Evolutionary conservation across 306 rosid species (phyloP).

Genomic region (Cicer yamashitae): DNA sequence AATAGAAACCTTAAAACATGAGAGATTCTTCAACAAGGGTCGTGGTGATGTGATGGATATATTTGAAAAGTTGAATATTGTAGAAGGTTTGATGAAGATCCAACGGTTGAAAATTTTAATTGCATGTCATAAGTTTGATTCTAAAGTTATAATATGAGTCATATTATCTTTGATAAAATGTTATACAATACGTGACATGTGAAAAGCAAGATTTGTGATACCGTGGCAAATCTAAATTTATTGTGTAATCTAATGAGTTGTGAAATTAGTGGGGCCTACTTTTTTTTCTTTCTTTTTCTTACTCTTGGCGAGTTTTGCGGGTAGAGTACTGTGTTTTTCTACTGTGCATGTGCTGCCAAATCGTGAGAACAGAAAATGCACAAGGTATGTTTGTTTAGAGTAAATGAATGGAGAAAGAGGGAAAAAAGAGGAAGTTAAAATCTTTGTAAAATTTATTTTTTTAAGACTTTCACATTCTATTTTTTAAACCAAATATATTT

Average conservation of each 20-base stretch:
- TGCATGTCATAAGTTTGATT: background rate
- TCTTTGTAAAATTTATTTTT: too few relatives aligned
- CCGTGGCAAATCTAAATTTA: background rate
- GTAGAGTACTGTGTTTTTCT: constrained; percentile 32
- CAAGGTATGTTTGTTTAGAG: too few relatives aligned
- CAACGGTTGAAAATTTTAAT: background rate
- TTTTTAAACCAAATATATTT: too few relatives aligned
- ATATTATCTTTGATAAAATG: constrained; percentile 1
- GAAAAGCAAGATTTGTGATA: background rate
- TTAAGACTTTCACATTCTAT: too few relatives aligned
- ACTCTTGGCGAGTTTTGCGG: constrained; percentile 16
- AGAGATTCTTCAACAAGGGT: constrained; percentile 41
- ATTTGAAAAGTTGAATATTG: background rate
- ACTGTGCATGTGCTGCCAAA: background rate
- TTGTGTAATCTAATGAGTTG: constrained; percentile 12
- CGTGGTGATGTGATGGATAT: constrained; percentile 17
- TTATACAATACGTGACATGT: background rate
- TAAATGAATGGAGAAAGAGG: too few relatives aligned
- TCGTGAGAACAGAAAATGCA: constrained; percentile 14
- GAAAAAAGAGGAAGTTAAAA: too few relatives aligned
- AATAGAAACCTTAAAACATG: constrained; percentile 43
- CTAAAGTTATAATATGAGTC: background rate
- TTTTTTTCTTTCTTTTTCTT: constrained; percentile 2
- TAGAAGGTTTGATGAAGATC: background rate
- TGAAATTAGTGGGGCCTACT: constrained; percentile 36